Percentiles rank a stretch among this genome's conserved stretches.
phyloP scores from a whole-genome alignment of 2,329 filamentous ascomycete species.

The Pseudogymnoascus pannorum region DNA sequence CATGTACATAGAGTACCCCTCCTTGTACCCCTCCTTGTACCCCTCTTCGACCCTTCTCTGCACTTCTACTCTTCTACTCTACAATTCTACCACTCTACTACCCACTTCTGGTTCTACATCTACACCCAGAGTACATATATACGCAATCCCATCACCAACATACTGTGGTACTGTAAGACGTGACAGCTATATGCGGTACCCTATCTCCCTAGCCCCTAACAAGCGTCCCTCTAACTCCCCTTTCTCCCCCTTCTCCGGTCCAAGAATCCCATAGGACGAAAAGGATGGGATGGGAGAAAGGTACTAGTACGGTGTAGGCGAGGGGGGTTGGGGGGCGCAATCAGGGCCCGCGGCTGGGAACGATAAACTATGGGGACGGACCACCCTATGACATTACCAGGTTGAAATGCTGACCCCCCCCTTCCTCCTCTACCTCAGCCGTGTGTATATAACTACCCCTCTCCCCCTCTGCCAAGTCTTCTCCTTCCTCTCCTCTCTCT shows the following conservation, averaged over 20 bases:
- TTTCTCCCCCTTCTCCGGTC: neutral
- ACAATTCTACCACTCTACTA: too few species aligned
- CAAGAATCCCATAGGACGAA: neutral
- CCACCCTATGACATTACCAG: neutral
- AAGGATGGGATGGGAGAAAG: too few species aligned
- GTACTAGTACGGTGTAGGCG: too few species aligned
- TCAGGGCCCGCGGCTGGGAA: neutral
- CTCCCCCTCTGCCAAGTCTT: neutral
- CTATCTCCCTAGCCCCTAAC: neutral
- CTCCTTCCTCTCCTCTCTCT: too few species aligned
- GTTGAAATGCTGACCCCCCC: neutral
- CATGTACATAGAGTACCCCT: too few species aligned
- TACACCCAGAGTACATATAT: too few species aligned
- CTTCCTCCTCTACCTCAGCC: neutral
- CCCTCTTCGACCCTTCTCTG: neutral
- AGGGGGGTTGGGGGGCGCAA: neutral
- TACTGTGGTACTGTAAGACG: neutral
- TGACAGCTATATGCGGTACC: neutral
- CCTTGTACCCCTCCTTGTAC: neutral
- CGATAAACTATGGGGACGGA: neutral
- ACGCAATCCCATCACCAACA: too few species aligned
- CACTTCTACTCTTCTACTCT: neutral
- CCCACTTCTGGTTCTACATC: too few species aligned
- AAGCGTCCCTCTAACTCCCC: neutral
- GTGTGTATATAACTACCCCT: neutral